Evolutionary conservation across 2,329 filamentous ascomycete genomes (phyloP).

Genomic region (Stachybotrys elegans): DNA sequence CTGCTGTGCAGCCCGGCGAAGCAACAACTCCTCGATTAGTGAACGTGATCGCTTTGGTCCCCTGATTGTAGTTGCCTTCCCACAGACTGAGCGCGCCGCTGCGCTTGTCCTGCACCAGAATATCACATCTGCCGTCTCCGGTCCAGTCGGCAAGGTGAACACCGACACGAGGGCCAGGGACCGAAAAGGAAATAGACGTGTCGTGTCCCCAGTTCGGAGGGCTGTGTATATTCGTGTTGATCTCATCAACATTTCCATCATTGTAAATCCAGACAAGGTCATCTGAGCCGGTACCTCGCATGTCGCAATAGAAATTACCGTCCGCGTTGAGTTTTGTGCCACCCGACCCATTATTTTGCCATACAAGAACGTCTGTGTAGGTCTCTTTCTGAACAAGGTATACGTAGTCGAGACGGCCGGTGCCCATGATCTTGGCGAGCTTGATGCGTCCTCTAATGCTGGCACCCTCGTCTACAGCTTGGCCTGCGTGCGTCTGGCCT

Average conservation of each 20-base stretch:
- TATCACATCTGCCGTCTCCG: slow-evolving; percentile 25
- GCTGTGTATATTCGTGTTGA: not conserved
- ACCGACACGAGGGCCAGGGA: slow-evolving; percentile 8
- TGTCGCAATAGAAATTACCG: not conserved
- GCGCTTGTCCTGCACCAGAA: slow-evolving; percentile 4
- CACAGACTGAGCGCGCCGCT: not conserved
- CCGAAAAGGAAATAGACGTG: not conserved
- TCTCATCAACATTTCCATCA: not conserved
- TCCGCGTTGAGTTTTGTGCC: slow-evolving; percentile 4
- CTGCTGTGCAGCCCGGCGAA: not conserved
- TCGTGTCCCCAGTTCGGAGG: not conserved
- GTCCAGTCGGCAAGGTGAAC: slow-evolving; percentile 29
- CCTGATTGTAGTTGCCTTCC: slow-evolving; percentile 5
- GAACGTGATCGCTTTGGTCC: not conserved
- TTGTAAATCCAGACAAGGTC: not conserved
- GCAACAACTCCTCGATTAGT: not conserved
- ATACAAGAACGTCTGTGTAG: slow-evolving; percentile 2
- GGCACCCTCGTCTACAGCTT: not conserved
- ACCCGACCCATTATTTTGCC: slow-evolving; percentile 13
- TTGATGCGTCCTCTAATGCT: slow-evolving; percentile 8
- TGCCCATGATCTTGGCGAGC: slow-evolving; percentile 13
- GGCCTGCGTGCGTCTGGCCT: slow-evolving; percentile 10
- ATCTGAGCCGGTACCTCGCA: not conserved
- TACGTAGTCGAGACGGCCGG: slow-evolving; percentile 11
- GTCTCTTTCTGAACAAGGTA: slow-evolving; percentile 1